Evolutionary conservation across 2,329 filamentous ascomycete species (phyloP), one percentile per base, ranked within the genome.

Genomic region (Xylaria sp.): DNA sequence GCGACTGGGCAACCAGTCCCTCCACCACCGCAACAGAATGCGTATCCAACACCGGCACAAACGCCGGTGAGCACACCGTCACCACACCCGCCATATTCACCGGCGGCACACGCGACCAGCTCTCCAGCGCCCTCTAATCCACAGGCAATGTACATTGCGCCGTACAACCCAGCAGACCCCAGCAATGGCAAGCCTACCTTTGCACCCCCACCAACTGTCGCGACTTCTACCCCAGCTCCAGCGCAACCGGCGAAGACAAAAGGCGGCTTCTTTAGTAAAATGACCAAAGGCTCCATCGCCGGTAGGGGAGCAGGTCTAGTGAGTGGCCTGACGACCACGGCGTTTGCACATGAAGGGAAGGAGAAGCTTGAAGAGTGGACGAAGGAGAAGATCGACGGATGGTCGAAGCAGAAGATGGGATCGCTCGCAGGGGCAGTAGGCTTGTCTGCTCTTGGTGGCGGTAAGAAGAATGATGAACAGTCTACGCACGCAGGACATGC

Each of bases 371-470:
- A 60, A 46, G 63, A 65, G 18, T 73, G 72, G 72, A 65, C 65
- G n/a, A 70, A 70, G 68, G 54, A 63, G 48, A 73, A 70, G 57
- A 68, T 73, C 44, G 72, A 39, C 6, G 15, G 15, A n/a, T 73
- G 71, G 71, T 65, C 67, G 28, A 70, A 70, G 67, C 58, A 61
- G 41, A 73, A 70, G 63, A 68, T 73, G 54, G 72, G 46, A 1
- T 70, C 68, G 1, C 46, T 73, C 1, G 65, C 67, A 1, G 65
- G 67, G 1, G 50, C 54, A 9, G 59, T 66, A 3, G 71, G 64
- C 1, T 52, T 68, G 5, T 48, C 37, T n/a, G 32, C 59, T 15
- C 23, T 56, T 3, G 63, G 58, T 23, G 46, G 13, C 32, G 48
- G 57, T 15, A 68, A 70, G 41, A 15, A 41, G 9, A 51, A 70